These are phyloP conservation scores for Tolypocladium cylindrosporum DNA, from an alignment of 2,329 filamentous ascomycete species.

Conservation along the genomic window DNA sequence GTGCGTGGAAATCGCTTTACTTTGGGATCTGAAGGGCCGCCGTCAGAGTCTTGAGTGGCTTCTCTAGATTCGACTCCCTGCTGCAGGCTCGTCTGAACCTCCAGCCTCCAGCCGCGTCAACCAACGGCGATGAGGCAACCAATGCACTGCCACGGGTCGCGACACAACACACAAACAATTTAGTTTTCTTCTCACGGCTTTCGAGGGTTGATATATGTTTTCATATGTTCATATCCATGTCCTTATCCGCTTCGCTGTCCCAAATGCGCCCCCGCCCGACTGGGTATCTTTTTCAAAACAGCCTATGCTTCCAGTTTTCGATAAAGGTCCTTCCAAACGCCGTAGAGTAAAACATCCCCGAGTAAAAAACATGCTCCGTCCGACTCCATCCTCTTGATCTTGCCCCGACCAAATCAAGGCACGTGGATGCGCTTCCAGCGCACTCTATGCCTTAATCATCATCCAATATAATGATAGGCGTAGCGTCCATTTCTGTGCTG, in stretches of 20 bases:
- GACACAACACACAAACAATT: neutral
- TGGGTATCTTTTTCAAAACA: neutral
- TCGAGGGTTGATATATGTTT: too few relatives aligned
- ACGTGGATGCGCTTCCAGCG: conserved; percentile 15
- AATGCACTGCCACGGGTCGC: too few relatives aligned
- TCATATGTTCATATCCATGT: neutral
- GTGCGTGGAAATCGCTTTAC: too few relatives aligned
- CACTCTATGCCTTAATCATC: neutral
- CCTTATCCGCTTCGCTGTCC: neutral
- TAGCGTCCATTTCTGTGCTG: too few relatives aligned
- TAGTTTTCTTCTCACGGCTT: neutral
- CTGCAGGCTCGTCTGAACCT: too few relatives aligned
- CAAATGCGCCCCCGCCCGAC: neutral
- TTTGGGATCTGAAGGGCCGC: too few relatives aligned
- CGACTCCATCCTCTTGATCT: neutral
- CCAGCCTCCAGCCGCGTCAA: too few relatives aligned
- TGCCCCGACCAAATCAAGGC: neutral
- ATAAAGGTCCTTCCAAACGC: neutral
- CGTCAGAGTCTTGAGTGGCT: too few relatives aligned
- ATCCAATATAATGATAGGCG: neutral
- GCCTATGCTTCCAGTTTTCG: neutral
- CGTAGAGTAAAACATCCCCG: too few relatives aligned
- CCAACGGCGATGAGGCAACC: too few relatives aligned
- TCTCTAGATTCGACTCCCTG: too few relatives aligned
- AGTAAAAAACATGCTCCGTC: neutral